Evolutionary conservation across 768 basidiomycete genomes (phyloP), one percentile per base, ranked within the genome.

Genomic region (Lepiota brunneoincarnata): DNA sequence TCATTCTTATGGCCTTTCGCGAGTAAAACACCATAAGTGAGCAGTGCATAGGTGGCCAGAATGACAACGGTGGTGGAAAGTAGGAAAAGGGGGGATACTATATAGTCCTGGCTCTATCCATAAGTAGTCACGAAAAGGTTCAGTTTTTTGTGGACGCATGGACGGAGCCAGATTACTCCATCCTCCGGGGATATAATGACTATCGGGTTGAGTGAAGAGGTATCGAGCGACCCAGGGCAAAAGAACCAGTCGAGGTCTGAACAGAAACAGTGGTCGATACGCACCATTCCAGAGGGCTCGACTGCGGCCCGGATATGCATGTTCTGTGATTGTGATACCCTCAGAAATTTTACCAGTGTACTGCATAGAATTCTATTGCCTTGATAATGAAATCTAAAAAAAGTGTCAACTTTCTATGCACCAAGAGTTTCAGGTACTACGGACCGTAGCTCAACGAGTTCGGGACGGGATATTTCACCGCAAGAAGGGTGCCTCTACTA

Each of bases 311-410:
- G 26, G 18, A 46, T 9, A 31, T 46, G 28, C 5, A 24, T 46
- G 11, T 12, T 46, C 28, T 14, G 45, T 34, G 6, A n/a, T 18
- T 21, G 49, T 51, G 39, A 41, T 18, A 28, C 42, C 31, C 18
- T 39, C 39, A 18, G 49, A 7, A 18, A 41, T 36, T 23, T 39
- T 28, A 39, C 49, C 41, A 12, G 15, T 11, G 2, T 1, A 0
- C 4, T 1, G 3, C 4, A 18, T 51, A 51, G 14, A 26, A 20
- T 21, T 17, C 11, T 34, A 28, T 18, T 14, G 49, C 14, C 17
- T 41, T 51, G 40, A 51, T 34, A 31, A 51, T 51, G 28, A 51
- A n/a, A 21, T 42, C 49, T 51, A 35, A 18, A 17, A 31, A 51
- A 18, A 18, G 20, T 2, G 5, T 47, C 15, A 47, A 20, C 14